phyloP scores from a whole-genome alignment of 2,329 filamentous ascomycete genomes.

The Beauveria australis region DNA sequence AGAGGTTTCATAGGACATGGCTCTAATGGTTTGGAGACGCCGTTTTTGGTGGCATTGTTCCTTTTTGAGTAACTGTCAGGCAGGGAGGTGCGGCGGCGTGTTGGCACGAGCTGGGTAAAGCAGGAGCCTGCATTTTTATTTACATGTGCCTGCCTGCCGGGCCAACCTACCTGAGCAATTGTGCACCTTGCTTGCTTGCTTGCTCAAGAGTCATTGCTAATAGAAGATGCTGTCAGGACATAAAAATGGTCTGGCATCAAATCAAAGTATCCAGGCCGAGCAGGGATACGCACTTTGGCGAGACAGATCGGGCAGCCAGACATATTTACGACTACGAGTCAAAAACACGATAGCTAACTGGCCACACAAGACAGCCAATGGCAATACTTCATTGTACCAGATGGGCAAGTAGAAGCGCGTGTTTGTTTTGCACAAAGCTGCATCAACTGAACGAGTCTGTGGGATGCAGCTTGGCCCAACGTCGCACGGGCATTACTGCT shows the following conservation, averaged over 20 bases:
- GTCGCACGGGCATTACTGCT: not conserved
- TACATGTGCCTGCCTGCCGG: slow-evolving; percentile 5
- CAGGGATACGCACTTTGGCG: not conserved
- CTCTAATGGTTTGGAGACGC: not conserved
- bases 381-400: not conserved
- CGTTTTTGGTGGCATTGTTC: not conserved
- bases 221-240: not conserved
- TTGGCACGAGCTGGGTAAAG: not conserved
- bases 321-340: not conserved
- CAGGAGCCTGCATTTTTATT: slow-evolving; percentile 1
- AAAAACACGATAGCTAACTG: not conserved
- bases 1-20: not conserved
- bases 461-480: not conserved
- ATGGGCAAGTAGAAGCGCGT: not conserved
- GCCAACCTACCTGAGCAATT: not conserved
- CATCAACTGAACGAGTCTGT: not conserved
- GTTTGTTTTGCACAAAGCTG: too few species aligned
- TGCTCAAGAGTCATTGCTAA: not conserved
- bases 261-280: too few species aligned
- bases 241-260: not conserved
- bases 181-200: not conserved
- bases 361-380: not conserved
- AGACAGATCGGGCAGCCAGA: slow-evolving; percentile 7
- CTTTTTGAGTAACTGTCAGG: not conserved
- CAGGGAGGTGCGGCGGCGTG: slow-evolving; percentile 3